Evolutionary conservation across 805 yeast genomes (phyloP).

Genomic region (Saccharomycopsis guyanensis): DNA sequence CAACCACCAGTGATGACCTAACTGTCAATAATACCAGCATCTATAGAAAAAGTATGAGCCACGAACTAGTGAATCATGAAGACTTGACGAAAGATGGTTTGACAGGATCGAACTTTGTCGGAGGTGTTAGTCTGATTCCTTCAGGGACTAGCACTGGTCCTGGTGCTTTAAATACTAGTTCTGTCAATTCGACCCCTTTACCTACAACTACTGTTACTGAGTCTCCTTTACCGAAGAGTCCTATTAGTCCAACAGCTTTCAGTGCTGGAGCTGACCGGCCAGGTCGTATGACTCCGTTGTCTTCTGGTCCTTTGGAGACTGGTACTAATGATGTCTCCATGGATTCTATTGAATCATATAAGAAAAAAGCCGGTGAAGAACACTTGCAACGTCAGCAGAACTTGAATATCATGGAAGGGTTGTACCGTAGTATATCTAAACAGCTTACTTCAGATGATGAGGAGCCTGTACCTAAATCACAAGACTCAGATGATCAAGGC

Average conservation of each 20-base stretch:
- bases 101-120: background rate
- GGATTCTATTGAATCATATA: constrained; percentile 13
- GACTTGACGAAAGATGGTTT: background rate
- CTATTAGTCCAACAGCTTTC: too few species aligned
- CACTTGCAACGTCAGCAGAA: constrained; percentile 11
- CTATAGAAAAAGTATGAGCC: too few species aligned
- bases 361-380: constrained; percentile 10
- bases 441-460: constrained; percentile 3
- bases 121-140: background rate
- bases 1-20: too few species aligned
- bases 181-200: too few species aligned
- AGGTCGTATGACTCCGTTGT: too few species aligned
- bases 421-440: constrained; percentile 15
- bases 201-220: too few species aligned
- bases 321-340: background rate
- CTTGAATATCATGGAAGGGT: constrained; percentile 14
- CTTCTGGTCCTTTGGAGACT: too few species aligned
- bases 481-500: background rate
- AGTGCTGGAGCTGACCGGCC: too few species aligned
- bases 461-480: background rate
- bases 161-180: too few species aligned
- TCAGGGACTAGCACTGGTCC: too few species aligned
- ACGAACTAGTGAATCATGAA: too few species aligned
- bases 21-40: too few species aligned
- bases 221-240: background rate